phyloP scores from a whole-genome alignment of 352 stramenopile species.

The Pythium pyrilobum region DNA sequence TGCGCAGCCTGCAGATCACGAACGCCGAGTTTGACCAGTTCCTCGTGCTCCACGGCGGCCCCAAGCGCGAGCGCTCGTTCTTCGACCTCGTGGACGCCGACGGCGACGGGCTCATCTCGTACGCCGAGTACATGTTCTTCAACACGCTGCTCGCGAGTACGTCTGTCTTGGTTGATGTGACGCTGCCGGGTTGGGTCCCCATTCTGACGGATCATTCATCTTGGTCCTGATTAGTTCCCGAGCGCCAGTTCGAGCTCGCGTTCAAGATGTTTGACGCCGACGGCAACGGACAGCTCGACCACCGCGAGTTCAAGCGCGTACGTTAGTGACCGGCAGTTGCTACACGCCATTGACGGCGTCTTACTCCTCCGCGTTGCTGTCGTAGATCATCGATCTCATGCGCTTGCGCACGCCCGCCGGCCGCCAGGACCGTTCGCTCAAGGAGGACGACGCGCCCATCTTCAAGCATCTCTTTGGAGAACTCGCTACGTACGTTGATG shows the following conservation, averaged over 20 bases:
- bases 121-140: constrained; percentile 89
- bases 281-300: constrained; percentile 72
- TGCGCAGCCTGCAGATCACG: constrained; percentile 71
- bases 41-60: constrained; percentile 59
- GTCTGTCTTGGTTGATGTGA: constrained; percentile 13
- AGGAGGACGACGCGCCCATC: constrained; percentile 69
- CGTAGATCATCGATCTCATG: constrained; percentile 83
- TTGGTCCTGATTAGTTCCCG: constrained; percentile 40
- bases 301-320: constrained; percentile 84
- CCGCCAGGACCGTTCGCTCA: constrained; percentile 71
- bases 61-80: constrained; percentile 60
- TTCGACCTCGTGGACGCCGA: constrained; percentile 84
- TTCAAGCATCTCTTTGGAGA: constrained; percentile 87
- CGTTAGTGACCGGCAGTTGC: background rate
- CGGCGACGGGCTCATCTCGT: constrained; percentile 84
- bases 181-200: no score
- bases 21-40: constrained; percentile 83
- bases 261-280: constrained; percentile 89
- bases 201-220: background rate
- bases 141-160: constrained; percentile 79
- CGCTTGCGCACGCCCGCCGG: constrained; percentile 69
- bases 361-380: background rate
- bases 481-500: constrained; percentile 41
- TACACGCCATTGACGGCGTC: no score
- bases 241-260: constrained; percentile 82